Evolutionary conservation across 805 yeast genomes (phyloP).

Genomic region (Lipomyces yamanashiensis): DNA sequence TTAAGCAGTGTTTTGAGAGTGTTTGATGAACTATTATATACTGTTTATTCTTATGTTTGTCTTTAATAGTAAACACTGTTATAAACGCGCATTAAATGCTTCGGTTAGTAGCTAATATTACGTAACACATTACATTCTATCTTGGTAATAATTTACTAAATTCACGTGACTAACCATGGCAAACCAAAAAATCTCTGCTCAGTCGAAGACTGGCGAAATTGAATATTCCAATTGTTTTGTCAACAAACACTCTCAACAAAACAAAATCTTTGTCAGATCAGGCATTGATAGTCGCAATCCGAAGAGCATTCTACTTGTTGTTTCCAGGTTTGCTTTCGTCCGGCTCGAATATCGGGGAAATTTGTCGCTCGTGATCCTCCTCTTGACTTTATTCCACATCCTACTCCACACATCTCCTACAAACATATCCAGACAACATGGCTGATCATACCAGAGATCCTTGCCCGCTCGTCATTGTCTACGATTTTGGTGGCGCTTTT

Average conservation of each 20-base stretch:
- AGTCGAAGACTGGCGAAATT: background rate
- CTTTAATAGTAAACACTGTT: background rate
- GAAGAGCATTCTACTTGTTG: background rate
- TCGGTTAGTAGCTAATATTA: too few relatives aligned
- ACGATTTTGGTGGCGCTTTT: conserved; percentile 98
- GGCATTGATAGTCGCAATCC: background rate
- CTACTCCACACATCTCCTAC: background rate
- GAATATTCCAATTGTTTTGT: background rate
- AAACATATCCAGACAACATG: background rate
- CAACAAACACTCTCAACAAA: background rate
- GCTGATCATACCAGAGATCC: conserved; percentile 99
- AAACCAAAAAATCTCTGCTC: conserved; percentile 7
- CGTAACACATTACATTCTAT: background rate
- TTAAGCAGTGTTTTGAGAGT: too few relatives aligned
- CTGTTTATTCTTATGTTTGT: too few relatives aligned
- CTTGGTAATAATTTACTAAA: background rate
- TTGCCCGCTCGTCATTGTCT: conserved; percentile 93
- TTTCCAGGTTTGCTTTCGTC: background rate
- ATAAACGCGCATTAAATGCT: too few relatives aligned
- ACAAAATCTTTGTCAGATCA: background rate
- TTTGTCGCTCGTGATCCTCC: background rate
- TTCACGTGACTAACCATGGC: conserved; percentile 4
- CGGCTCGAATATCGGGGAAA: too few relatives aligned
- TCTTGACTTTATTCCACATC: background rate
- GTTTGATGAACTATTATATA: too few relatives aligned